Conservation (phyloP, 176 grass and related monocot genomes). For the Themeda triandra region DNA sequence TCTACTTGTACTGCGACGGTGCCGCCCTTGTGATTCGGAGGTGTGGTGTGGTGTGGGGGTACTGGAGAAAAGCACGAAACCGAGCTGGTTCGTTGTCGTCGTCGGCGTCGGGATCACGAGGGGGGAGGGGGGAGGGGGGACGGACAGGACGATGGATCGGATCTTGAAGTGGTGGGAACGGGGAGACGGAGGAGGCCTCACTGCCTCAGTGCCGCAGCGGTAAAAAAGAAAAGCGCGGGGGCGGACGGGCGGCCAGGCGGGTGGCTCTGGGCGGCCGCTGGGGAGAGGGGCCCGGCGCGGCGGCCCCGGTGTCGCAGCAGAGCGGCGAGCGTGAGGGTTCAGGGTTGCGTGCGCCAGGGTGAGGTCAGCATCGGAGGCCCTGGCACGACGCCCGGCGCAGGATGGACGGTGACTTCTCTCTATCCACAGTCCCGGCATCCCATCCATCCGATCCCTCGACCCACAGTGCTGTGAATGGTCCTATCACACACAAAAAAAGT, state of each 20-base stretch:
- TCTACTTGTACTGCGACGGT: slow-evolving; percentile 20
- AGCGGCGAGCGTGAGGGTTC: slow-evolving; percentile 7
- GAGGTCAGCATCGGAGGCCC: slow-evolving; percentile 37
- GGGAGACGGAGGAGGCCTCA: background rate
- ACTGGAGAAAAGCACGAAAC: slow-evolving; percentile 14
- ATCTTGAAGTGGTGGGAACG: slow-evolving; percentile 41
- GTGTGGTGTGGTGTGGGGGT: background rate
- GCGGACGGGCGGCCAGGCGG: background rate
- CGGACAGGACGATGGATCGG: slow-evolving; percentile 26
- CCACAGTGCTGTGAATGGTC: too few relatives aligned
- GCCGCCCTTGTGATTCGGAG: slow-evolving; percentile 23
- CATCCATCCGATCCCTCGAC: too few relatives aligned
- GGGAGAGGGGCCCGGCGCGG: background rate
- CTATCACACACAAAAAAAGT: too few relatives aligned
- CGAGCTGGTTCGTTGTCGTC: slow-evolving; percentile 31
- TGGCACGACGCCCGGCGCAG: slow-evolving; percentile 31
- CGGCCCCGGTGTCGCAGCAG: too few relatives aligned
- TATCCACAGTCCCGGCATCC: too few relatives aligned
- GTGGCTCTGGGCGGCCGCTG: background rate
- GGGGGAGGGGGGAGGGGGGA: background rate
- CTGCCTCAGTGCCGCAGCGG: background rate
- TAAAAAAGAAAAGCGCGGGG: slow-evolving; percentile 40
- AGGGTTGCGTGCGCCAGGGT: slow-evolving; percentile 6
- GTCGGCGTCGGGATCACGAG: slow-evolving; percentile 39
- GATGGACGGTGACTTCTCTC: too few relatives aligned